Base-by-base conservation (phyloP, 2,329 filamentous ascomycete species). In the Escovopsis sp. region DNA sequence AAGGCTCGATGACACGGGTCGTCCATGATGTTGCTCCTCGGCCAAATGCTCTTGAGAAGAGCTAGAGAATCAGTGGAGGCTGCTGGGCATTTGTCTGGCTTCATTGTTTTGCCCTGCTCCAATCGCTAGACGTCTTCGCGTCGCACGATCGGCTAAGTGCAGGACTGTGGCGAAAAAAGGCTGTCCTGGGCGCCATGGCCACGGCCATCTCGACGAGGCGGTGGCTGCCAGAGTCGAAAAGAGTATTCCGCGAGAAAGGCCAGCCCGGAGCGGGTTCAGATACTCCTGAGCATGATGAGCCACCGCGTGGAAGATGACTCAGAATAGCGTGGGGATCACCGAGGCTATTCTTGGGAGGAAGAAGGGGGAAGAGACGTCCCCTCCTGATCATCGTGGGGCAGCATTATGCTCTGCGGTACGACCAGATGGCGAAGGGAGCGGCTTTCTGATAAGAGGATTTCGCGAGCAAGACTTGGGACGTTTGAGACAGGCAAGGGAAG, bases 71-170 rank as follows among this genome's bases (percentile, higher is more conserved):
- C 10, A 4, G 5, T 26, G 15, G 36, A 26, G 18, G 23, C 10
- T 9, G 33, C 11, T 34, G 15, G 33, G 4, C 33, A 12, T 8
- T 23, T 38, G 36, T 38, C 36, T 12, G 19, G 28, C 38, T 28
- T n/a, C n/a, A 26, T 18, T n/a, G 9, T 18, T 28, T 6, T 32
- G 12, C 19, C 8, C 32, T 32, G 12, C n/a, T 12, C 43, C 43
- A 45, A 45, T 45, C 43, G 43, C 43, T 45, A 42, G 36, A 12
- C 12, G 3, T 36, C 11, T 34, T 43, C 15, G 33, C 18, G 42
- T 43, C 33, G 15, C 38, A 39, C 42, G 15, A 11, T 36, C 42
- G 42, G 42, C 23, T 35, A 15, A 26, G 12, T 39, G 42, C 42
- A 43, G 19, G 19, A 26, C 23, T 33, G 18, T 43, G 38, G 33